Evolutionary conservation across 2,329 filamentous ascomycete genomes (phyloP).

Genomic region (Arthrobotrys conoides): DNA sequence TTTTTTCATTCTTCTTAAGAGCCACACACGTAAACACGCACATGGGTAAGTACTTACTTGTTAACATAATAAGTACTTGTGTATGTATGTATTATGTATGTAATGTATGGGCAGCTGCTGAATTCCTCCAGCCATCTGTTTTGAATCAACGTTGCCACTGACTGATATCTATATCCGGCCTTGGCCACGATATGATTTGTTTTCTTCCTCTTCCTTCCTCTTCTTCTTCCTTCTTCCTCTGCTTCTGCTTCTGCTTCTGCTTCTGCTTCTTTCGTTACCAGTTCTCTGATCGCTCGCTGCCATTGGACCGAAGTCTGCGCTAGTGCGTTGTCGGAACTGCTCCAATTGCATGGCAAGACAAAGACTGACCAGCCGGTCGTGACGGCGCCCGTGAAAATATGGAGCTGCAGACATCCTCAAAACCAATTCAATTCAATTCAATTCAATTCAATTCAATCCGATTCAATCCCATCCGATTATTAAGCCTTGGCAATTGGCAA

Average conservation of each 20-base stretch:
- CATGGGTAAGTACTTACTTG: too few species aligned
- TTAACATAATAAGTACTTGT: too few species aligned
- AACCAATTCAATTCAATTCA: background rate
- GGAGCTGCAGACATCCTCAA: conserved; percentile 32
- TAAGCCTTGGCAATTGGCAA: conserved; percentile 24
- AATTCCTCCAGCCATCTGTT: conserved; percentile 31
- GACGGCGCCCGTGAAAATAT: conserved; percentile 36
- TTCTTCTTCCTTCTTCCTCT: conserved; percentile 23
- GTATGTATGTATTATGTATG: too few species aligned
- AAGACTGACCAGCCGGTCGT: too few species aligned
- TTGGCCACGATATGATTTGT: conserved; percentile 25
- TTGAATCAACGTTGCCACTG: conserved; percentile 22
- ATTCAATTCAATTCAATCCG: background rate
- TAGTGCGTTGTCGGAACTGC: conserved; percentile 49
- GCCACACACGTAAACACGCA: conserved; percentile 5
- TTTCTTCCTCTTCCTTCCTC: too few species aligned
- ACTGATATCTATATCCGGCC: conserved; percentile 27
- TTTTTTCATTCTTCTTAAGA: conserved; percentile 25
- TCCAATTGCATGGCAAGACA: conserved; percentile 27
- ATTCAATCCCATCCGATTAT: conserved; percentile 4
- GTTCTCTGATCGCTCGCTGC: background rate
- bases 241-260: too few species aligned
- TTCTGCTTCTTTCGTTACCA: conserved; percentile 30
- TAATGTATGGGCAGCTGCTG: conserved; percentile 22
- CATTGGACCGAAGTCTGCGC: conserved; percentile 19